Percentiles rank a stretch among this genome's conserved stretches.
These are phyloP conservation scores for Crithidia brevicula DNA, from an alignment of 208 protist genomes.

Conservation along the genomic window DNA sequence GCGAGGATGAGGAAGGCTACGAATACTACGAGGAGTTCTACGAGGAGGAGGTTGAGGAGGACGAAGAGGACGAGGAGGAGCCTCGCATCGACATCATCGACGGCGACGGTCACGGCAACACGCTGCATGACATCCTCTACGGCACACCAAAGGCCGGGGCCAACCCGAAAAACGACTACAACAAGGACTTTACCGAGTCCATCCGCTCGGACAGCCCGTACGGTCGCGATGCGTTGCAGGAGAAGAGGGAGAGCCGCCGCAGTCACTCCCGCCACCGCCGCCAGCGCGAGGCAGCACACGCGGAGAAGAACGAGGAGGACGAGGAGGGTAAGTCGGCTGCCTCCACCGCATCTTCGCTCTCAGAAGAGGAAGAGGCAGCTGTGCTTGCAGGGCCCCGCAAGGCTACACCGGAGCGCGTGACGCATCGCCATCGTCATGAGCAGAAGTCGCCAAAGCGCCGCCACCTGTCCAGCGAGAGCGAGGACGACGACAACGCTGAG, in stretches of 20 bases:
- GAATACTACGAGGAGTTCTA: slow-evolving; percentile 71
- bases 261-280: slow-evolving; percentile 26
- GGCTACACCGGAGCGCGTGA: slow-evolving; percentile 28
- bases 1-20: slow-evolving; percentile 39
- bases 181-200: slow-evolving; percentile 28
- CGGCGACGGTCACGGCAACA: slow-evolving; percentile 43
- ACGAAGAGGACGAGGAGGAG: slow-evolving; percentile 72
- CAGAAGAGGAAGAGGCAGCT: background rate
- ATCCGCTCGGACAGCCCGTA: slow-evolving; percentile 14
- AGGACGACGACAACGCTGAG: slow-evolving; percentile 1
- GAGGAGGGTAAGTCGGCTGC: background rate
- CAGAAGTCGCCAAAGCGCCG: background rate
- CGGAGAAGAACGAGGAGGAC: slow-evolving; percentile 2
- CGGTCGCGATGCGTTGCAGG: slow-evolving; percentile 2
- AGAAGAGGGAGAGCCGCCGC: slow-evolving; percentile 12
- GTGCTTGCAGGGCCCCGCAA: background rate
- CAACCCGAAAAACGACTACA: slow-evolving; percentile 33
- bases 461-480: background rate
- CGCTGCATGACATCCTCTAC: slow-evolving; percentile 66
- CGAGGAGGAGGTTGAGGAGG: slow-evolving; percentile 68
- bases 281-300: slow-evolving; percentile 4
- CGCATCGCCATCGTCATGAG: background rate
- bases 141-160: slow-evolving; percentile 56
- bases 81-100: slow-evolving; percentile 82
- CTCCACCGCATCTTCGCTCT: background rate